Evolutionary conservation across 1,284 basidiomycete genomes (phyloP), one percentile per base, ranked within the genome.

Genomic region (Apiotrichum gamsii): DNA sequence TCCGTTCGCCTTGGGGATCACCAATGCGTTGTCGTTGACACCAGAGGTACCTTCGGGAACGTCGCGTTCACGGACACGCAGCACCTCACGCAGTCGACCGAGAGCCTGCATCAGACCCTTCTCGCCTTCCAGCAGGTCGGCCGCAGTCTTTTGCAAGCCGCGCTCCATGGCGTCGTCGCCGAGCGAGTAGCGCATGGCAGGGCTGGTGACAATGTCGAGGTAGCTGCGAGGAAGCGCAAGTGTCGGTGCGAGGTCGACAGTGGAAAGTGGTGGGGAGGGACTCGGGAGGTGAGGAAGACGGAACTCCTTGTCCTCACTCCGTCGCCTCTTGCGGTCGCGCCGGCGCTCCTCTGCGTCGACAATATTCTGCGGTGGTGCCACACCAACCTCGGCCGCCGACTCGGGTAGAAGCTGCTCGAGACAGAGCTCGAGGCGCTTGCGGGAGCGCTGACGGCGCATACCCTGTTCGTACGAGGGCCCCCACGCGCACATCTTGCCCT

Each of bases 111-210:
- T 57, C 25, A 74, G 47, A 8, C 65, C 65, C 43, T 65, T 72
- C 51, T 74, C 72, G 24, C 70, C 68, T 33, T 74, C 70, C 23
- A 74, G 52, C 21, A 74, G 48, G 41, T 74, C 72, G 25, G 64
- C 65, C 0, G 70, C 67, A 6, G 72, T 73, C 20, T 65, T 47
- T 48, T 69, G 65, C 30, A 74, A 41, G 1, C 70, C 71, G 18
- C 58, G 61, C 53, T 74, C 72, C 54, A 70, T 65, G 42, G 59
- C 60, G 37, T 70, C 71, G 33, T 68, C 60, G 8, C 68, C 72
- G 16, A 74, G 57, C 0, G 72, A 67, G 49, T 74, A 64, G 20
- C 66, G 48, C 56, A 72, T 65, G 3, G 72, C 64, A 0, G 70
- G 65, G 21, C 60, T 70, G 13, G 59, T 58, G 29, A 72, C 63